Conservation (phyloP, 192 early-diverging fungal genomes). For the Radiomyces spectabilis region DNA sequence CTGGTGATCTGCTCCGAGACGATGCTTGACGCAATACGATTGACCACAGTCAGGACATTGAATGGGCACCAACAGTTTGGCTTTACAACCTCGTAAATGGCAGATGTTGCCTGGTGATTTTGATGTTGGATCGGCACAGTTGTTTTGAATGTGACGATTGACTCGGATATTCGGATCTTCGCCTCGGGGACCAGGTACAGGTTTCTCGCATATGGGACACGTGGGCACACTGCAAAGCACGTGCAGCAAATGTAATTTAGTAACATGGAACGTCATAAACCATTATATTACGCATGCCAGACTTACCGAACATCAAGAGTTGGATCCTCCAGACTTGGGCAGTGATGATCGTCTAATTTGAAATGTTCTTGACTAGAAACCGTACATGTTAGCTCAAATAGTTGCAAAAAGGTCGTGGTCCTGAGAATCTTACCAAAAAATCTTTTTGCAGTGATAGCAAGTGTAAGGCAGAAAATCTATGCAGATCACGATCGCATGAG, state of each 20-base stretch:
- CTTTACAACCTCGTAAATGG: slow-evolving; percentile 52
- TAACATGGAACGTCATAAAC: background rate
- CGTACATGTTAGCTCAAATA: background rate
- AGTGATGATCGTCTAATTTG: slow-evolving; percentile 56
- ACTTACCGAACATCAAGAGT: slow-evolving; percentile 46
- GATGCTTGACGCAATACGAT: slow-evolving; percentile 75
- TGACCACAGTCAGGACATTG: slow-evolving; percentile 56
- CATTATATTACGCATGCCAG: too few relatives aligned
- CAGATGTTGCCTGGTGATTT: slow-evolving; percentile 55
- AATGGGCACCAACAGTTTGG: slow-evolving; percentile 59
- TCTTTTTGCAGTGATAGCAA: slow-evolving; percentile 46
- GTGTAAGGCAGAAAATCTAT: slow-evolving; percentile 46
- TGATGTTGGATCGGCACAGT: slow-evolving; percentile 45
- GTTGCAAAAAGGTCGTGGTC: background rate
- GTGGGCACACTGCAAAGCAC: slow-evolving; percentile 44
- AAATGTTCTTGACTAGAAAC: slow-evolving; percentile 59
- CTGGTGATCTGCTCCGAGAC: slow-evolving; percentile 63
- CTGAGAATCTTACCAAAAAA: slow-evolving; percentile 32
- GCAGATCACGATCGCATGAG: background rate
- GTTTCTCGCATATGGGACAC: slow-evolving; percentile 69
- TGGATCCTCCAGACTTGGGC: slow-evolving; percentile 46
- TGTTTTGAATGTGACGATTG: slow-evolving; percentile 56
- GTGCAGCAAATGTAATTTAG: background rate
- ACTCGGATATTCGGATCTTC: slow-evolving; percentile 69
- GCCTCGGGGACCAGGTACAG: slow-evolving; percentile 61